Conservation (phyloP, 305 asterid species). For the Fraxinus albicans region DNA sequence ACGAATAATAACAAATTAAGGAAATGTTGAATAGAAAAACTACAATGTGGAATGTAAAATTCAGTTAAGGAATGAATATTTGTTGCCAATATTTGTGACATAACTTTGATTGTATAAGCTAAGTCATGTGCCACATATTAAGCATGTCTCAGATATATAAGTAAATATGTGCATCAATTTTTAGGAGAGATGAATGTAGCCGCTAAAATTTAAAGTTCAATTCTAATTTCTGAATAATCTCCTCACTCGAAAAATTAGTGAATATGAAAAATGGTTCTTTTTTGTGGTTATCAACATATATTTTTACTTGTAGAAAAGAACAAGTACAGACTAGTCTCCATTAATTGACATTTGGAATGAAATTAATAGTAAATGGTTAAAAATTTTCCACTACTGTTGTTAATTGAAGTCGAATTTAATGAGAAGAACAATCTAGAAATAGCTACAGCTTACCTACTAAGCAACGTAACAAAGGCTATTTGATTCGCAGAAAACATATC, state of each 20-base stretch:
- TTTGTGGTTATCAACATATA: too few relatives aligned
- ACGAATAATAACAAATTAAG: slow-evolving; percentile 23
- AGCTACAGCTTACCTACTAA: not conserved
- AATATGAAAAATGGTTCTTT: too few relatives aligned
- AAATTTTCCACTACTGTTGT: not conserved
- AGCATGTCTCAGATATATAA: not conserved
- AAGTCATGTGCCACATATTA: slow-evolving; percentile 1
- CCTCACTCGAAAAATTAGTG: too few relatives aligned
- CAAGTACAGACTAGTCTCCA: too few relatives aligned
- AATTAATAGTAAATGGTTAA: too few relatives aligned
- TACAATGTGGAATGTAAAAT: slow-evolving; percentile 1
- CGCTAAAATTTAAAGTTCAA: not conserved
- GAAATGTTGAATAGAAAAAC: slow-evolving; percentile 15
- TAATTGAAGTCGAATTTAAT: not conserved
- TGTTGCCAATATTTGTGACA: slow-evolving; percentile 1
- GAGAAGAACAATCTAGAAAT: not conserved
- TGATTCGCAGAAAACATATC: not conserved
- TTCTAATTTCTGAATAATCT: not conserved
- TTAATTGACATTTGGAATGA: too few relatives aligned
- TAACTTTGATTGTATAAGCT: not conserved
- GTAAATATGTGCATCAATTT: not conserved
- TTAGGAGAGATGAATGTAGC: not conserved
- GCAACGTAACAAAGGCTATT: not conserved
- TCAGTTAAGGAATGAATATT: not conserved
- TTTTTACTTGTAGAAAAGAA: too few relatives aligned